Evolutionary conservation across 768 basidiomycete genomes (phyloP), one percentile per base, ranked within the genome.

Genomic region (Boletales sp.): DNA sequence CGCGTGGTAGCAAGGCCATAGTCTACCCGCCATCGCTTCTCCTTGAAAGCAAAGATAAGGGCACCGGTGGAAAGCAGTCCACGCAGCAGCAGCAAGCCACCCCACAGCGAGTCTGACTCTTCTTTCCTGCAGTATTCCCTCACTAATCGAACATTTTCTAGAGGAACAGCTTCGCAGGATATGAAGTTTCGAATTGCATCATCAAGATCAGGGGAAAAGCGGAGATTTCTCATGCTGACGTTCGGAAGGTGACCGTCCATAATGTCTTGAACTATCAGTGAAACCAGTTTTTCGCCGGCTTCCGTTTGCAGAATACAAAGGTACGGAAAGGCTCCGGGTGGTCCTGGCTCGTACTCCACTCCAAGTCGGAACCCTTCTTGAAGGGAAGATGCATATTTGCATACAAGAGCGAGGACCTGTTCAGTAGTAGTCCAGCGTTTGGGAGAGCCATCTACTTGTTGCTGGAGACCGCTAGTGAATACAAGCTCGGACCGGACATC

Each of bases 361-460:
- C 21, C 21, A 21, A 2, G 21, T 2, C 2, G 21, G 21, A 17
- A 31, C 14, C 11, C 6, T 5, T 12, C 17, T 18, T 5, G 31
- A 43, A 43, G 31, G 18, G 17, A 18, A 7, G 17, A 12, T 7
- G 32, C 17, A 19, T 43, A 17, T 13, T 43, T 32, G 2, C 18
- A 14, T 18, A 43, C 42, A 5, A 43, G 42, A 9, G 60, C 49
- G 11, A 78, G 58, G 4, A 77, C 46, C 13, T 71, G 61, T 52
- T 77, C 73, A 0, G 63, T 62, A 4, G 61, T 70, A 3, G 46
- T 56, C 78, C 78, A 79, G 10, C 76, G 70, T 43, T 71, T 57
- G 5, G 74, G 74, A 36, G 64, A 66, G 41, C 66, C 66, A 36
- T 78, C 71, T 8, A 76, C 41, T 1, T 68, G 56, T 14, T 35